Conservation (phyloP, 176 grass and related monocot genomes). For the Areca catechu region DNA sequence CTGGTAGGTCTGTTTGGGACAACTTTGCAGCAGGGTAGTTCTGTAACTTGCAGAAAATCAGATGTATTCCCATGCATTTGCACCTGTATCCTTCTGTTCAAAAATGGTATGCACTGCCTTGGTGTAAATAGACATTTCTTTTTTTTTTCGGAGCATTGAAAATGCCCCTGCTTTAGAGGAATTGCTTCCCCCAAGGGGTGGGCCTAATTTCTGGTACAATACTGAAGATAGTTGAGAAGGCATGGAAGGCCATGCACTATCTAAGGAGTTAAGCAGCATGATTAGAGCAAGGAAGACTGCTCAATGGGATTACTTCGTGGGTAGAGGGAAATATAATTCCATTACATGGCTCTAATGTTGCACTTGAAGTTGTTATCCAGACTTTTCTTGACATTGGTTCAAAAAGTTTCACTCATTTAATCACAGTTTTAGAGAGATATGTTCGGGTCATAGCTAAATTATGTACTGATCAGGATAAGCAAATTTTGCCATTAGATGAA, state of each 20-base stretch:
- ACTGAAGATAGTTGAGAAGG: constrained; percentile 45
- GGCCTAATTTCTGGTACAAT: constrained; percentile 62
- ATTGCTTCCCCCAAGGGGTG: constrained; percentile 83
- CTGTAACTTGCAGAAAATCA: too few species aligned
- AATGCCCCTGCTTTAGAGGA: constrained; percentile 71
- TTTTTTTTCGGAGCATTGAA: constrained; percentile 69
- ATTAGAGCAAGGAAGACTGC: constrained; percentile 64
- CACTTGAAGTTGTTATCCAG: constrained; percentile 78
- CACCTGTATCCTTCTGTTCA: too few species aligned
- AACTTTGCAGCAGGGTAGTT: too few species aligned
- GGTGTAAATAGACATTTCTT: neutral
- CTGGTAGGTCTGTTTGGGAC: too few species aligned
- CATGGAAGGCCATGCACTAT: constrained; percentile 37
- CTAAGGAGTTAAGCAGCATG: constrained; percentile 68
- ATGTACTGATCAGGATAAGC: constrained; percentile 69
- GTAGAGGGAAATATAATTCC: constrained; percentile 68
- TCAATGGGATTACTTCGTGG: constrained; percentile 72
- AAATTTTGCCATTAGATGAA: constrained; percentile 64
- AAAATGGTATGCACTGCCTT: too few species aligned
- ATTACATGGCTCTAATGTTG: constrained; percentile 55
- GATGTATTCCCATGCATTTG: too few species aligned
- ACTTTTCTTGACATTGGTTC: constrained; percentile 93
- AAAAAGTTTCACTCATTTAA: constrained; percentile 98
- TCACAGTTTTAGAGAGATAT: constrained; percentile 92
- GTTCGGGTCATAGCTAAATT: constrained; percentile 67